Conservation (phyloP, 75 land plant genomes). For the Cryptomeria japonica region DNA sequence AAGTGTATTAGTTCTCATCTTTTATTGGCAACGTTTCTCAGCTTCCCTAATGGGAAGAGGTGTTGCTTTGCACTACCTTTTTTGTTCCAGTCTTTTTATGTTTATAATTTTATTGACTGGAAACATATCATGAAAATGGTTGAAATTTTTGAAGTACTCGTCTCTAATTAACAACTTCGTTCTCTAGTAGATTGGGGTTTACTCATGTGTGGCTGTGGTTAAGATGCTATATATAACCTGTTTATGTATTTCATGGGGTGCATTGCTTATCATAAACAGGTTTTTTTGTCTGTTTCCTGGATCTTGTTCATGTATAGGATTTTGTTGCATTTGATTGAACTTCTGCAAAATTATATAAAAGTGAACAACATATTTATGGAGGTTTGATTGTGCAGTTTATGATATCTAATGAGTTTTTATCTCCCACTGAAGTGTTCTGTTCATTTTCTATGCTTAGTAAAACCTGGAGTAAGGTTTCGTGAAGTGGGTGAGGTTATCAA, state of each 20-base stretch:
- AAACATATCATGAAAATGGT: not conserved
- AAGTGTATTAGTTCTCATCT: too few relatives aligned
- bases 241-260: not conserved
- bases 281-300: not conserved
- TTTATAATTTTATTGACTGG: not conserved
- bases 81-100: not conserved
- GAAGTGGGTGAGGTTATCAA: constrained; percentile 95
- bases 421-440: not conserved
- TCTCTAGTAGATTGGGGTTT: not conserved
- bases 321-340: not conserved
- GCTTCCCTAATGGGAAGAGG: not conserved
- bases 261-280: not conserved
- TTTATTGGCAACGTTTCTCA: too few relatives aligned
- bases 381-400: not conserved
- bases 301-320: not conserved
- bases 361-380: not conserved
- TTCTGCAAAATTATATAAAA: not conserved
- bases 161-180: not conserved
- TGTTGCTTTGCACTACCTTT: not conserved
- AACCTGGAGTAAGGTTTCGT: constrained; percentile 95
- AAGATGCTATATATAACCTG: not conserved
- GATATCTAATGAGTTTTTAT: not conserved
- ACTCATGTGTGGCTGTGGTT: not conserved
- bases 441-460: constrained; percentile 50
- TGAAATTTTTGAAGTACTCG: not conserved